Base-by-base conservation (phyloP, 768 basidiomycete genomes). In the Termitomyces sp. region DNA sequence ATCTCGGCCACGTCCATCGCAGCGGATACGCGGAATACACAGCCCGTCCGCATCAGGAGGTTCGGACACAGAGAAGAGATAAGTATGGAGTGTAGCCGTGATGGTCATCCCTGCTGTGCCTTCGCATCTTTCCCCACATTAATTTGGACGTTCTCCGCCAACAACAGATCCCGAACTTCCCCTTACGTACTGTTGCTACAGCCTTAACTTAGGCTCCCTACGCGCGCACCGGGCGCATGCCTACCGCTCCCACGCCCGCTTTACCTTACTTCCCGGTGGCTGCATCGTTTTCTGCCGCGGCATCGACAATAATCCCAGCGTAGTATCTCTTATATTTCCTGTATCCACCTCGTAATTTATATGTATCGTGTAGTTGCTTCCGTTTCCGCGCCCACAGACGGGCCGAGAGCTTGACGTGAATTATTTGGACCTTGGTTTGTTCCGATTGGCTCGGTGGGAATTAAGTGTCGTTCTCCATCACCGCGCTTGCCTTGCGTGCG, bases 401-500 rank as follows among this genome's bases (percentile, higher is more conserved):
- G 59, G 53, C 62, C 60, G 61, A 60, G 61, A 57, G 43, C 35
- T 58, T 60, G 58, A 61, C 57, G 38, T 62, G 55, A 57, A 58
- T 37, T 63, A 62, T 65, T 64, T 67, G 71, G 61, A 70, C 71
- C 70, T 72, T 70, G 70, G 62, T 66, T 74, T 73, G 71, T 76
- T 81, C 83, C 82, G 83, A 83, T 83, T 83, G 83, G 80, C 60
- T 81, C 83, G 83, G 82, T 82, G 76, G 74, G 75, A 76, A 72
- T 74, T 72, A 70, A 67, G 66, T 72, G 70, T 78, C 75, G 76
- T 73, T 70, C 50, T 55, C 44, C 75, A 78, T 77, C 77, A 76
- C 84, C 84, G 84, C 83, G 79, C 77, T 78, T 77, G 77, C 77
- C 76, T 23, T 80, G 72, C 78, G 74, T 80, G 79, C 82, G 80